Conservation (phyloP, 345 rosid species). For the Hirschfeldia incana region DNA sequence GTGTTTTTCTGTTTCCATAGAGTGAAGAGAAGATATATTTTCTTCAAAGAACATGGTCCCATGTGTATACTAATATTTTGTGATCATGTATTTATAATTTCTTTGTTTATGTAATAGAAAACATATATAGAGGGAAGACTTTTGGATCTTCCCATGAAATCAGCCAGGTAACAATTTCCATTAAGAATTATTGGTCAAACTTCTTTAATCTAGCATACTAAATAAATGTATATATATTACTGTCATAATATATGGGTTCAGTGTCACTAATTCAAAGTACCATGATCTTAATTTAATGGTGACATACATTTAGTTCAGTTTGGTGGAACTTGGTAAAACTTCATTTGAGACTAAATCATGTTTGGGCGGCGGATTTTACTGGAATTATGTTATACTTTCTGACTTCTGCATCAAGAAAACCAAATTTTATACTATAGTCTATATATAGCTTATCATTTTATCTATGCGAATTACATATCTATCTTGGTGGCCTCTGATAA, state of each 20-base stretch:
- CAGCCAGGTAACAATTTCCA: slow-evolving; percentile 3
- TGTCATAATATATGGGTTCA: neutral
- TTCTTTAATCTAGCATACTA: neutral
- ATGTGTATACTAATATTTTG: slow-evolving; percentile 33
- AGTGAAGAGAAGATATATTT: slow-evolving; percentile 14
- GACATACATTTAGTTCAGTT: neutral
- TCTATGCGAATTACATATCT: slow-evolving; percentile 13
- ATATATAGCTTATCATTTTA: neutral
- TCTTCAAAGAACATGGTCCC: slow-evolving; percentile 38
- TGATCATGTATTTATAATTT: slow-evolving; percentile 23
- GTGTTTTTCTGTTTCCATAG: slow-evolving; percentile 24
- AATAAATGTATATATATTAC: neutral
- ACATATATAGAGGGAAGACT: slow-evolving; percentile 25
- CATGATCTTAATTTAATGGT: neutral
- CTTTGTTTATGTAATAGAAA: slow-evolving; percentile 24
- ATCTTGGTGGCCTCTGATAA: neutral
- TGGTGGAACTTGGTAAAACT: neutral
- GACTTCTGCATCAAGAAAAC: neutral
- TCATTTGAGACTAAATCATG: neutral
- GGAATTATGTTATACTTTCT: neutral
- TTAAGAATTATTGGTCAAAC: slow-evolving; percentile 12
- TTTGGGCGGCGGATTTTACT: neutral
- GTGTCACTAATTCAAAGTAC: neutral
- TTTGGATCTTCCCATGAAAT: slow-evolving; percentile 16
- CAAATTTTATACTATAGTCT: neutral